Evolutionary conservation across 2,329 filamentous ascomycete species (phyloP), one percentile per base, ranked within the genome.

Genomic region (Aspergillus fumigatiaffinis): DNA sequence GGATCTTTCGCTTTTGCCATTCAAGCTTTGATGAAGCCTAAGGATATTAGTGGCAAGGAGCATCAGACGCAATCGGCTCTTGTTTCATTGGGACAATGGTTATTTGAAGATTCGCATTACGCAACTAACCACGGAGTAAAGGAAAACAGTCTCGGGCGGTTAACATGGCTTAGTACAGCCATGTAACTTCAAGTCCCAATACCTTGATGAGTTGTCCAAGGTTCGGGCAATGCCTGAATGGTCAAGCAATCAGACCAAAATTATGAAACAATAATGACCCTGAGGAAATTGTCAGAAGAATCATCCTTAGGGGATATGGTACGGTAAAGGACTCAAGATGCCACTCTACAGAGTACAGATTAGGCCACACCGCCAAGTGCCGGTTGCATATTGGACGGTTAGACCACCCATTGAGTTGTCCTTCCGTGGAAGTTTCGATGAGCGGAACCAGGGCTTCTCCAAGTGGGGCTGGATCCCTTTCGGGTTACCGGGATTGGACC

Each of bases 401-500:
- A 17, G 32, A 38, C 32, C 32, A 38, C 14, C 32, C 14, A 17
- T 38, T 38, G 32, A 38, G 32, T 38, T 26, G 20, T 47, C 53
- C 51, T 59, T 56, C 60, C 54, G 63, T 66, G 46, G 63, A 66
- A 65, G 59, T 63, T 66, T 66, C 63, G 60, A 66, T 66, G 63
- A 60, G 60, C 63, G 62, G 63, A 61, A 61, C 63, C 63, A 60
- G 60, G 62, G 62, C 60, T 62, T 52, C 60, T 59, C 28, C 14
- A 20, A 35, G 61, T 62, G 61, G 63, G 57, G 56, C 48, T 20
- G 25, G 56, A 23, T 47, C 44, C 44, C 44, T 23, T 26, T 47
- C 23, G 1, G 12, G 49, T 26, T 60, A 57, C 60, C 63, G 59
- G 64, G 60, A 66, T 64, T 62, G 62, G 62, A 66, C 60, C 62